Evolutionary conservation across 129 eudicot species (phyloP), one percentile per base, ranked within the genome.

Genomic region (Tagetes patula): DNA sequence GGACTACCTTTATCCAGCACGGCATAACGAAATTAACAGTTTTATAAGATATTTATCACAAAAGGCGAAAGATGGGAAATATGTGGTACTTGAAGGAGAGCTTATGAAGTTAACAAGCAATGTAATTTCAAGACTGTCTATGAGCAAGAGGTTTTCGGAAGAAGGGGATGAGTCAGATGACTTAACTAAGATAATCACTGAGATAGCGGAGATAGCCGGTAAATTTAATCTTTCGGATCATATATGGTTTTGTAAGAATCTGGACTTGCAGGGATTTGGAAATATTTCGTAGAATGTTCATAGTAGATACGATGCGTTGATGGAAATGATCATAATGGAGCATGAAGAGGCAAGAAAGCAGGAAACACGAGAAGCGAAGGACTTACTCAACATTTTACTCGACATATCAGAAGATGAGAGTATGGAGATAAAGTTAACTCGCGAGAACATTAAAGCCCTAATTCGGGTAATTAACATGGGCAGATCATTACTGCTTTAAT

Each of bases 231-330:
- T 82, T 5, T 74, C 77, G 4, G 69, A 78, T 33, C 47, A 73
- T 36, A 60, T 74, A 39, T 79, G 84, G 74, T 72, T 48, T 5
- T 48, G 53, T 42, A 74, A 74, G 61, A 74, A 82, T 34, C 71
- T 74, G 11, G 87, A 83, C 43, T 34, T 83, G 50, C 72, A 79
- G 13, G 87, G 87, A 3, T 40, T 63, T 46, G 79, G 81, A 12
- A 79, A 56, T 50, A 60, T 38, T 54, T 67, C 75, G 1, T 71
- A 65, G 39, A 70, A 54, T 40, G 33, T 67, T 36, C 27, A 20
- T 20, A 20, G 27, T 20, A 20, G 27, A 20, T 20, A 20, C 27
- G 27, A 20, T 20, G 27, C 38, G 2, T 65, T 83, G 64, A 55
- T 79, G 14, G 87, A 83, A 12, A 45, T 75, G 64, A 66, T 83